Evolutionary conservation across 2,329 filamentous ascomycete species (phyloP), one percentile per base, ranked within the genome.

Genomic region (Samsoniella hepiali): DNA sequence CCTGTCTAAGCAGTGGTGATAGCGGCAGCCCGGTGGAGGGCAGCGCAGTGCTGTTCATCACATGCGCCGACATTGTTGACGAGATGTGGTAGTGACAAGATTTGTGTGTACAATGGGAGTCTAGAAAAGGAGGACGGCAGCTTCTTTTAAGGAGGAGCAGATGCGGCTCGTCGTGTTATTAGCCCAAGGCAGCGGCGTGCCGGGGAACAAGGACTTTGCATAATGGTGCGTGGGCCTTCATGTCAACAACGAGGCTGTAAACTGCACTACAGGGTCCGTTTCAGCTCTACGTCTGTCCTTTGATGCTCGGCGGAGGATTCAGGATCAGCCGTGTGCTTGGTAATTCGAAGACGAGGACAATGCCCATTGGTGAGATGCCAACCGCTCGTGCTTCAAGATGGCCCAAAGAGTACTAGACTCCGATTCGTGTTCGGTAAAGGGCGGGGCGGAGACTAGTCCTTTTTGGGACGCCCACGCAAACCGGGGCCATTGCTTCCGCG

Each of bases 361-460:
- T 22, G 31, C 17, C 29, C 17, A 58, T 58, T 58, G 55, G 55
- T 10, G 55, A 58, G 29, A 44, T 45, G 36, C 4, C 54, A 57
- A 31, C 4, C 5, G 22, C 38, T 3, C 15, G 29, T 27, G 55
- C 55, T 38, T 22, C 47, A 40, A 36, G 5, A 56, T 22, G 22
- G 36, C 59, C 38, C 31, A 47, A 63, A 58, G 17, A 32, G 54
- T 22, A 58, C 61, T 63, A 58, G 61, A 31, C 54, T 63, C 61
- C 61, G 61, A 44, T 53, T 57, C 32, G 51, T 55, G 40, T 54
- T 61, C 38, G 47, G 36, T 38, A 13, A 58, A 27, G 17, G 31
- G 7, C 27, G 17, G 13, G 40, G 40, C 61, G 61, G 61, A 63
- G 54, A 44, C 61, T 63, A 63, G 42, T 57, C 61, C 54, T 29